Conservation (phyloP, 139 green algal species). For the Chlorella vulgaris region DNA sequence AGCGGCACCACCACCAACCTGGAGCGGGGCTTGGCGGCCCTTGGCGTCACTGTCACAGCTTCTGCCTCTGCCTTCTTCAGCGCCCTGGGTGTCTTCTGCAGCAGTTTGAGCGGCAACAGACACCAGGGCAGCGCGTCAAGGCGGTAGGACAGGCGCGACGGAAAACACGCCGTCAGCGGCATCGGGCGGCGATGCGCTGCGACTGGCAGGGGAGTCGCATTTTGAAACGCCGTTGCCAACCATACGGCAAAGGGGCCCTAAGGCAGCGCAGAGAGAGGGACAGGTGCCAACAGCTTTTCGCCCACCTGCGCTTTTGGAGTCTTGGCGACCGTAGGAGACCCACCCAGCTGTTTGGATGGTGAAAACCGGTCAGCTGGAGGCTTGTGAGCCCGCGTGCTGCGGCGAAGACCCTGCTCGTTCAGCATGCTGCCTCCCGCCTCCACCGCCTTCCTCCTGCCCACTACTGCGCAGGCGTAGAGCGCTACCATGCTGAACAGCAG, state of each 20-base stretch:
- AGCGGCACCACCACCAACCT: too few relatives aligned
- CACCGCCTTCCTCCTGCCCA: neutral
- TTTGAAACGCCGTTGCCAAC: too few relatives aligned
- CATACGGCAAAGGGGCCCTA: too few relatives aligned
- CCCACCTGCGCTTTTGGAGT: slow-evolving; percentile 15
- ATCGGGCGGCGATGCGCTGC: neutral
- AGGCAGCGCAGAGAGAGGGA: too few relatives aligned
- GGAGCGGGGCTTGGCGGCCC: slow-evolving; percentile 7
- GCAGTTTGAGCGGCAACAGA: neutral
- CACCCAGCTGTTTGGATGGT: neutral
- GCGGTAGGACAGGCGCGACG: neutral
- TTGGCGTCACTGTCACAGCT: slow-evolving; percentile 38
- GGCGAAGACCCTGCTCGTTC: neutral
- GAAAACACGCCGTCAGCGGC: neutral
- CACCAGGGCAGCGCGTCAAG: neutral
- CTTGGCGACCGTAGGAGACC: neutral
- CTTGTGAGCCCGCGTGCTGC: neutral
- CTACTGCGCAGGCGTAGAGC: slow-evolving; percentile 18
- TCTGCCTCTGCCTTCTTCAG: slow-evolving; percentile 24
- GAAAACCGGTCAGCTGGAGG: too few relatives aligned
- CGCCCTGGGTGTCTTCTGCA: slow-evolving; percentile 13
- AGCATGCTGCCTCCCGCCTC: slow-evolving; percentile 13
- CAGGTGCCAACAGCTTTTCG: too few relatives aligned
- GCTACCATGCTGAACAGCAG: slow-evolving; percentile 21
- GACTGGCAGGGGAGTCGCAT: neutral